These are phyloP conservation scores for Thermothelomyces thermophilus DNA, from an alignment of 2,329 filamentous ascomycete genomes.

Conservation along the genomic window DNA sequence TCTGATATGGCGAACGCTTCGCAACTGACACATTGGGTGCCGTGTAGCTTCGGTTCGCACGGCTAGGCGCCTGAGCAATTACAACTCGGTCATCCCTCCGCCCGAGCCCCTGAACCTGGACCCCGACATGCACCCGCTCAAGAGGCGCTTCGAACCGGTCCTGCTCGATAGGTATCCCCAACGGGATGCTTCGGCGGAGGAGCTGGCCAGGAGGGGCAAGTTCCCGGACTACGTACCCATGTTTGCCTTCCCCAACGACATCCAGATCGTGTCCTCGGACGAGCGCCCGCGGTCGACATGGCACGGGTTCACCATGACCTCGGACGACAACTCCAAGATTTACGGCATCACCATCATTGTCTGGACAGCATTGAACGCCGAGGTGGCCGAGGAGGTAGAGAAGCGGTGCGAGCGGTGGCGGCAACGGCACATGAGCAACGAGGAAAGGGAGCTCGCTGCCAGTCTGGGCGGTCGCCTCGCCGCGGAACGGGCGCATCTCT, in stretches of 20 bases:
- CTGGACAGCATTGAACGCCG: conserved; percentile 80
- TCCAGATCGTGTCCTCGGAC: conserved; percentile 92
- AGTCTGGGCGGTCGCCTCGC: conserved; percentile 86
- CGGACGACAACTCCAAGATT: conserved; percentile 81
- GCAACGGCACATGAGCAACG: conserved; percentile 80
- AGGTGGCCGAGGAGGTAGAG: conserved; percentile 78
- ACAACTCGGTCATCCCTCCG: conserved; percentile 93
- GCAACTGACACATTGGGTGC: conserved; percentile 15
- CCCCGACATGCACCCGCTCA: conserved; percentile 91
- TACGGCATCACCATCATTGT: conserved; percentile 88
- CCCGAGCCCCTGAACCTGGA: conserved; percentile 86
- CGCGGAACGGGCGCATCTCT: conserved; percentile 80
- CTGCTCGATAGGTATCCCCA: conserved; percentile 89
- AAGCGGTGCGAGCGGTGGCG: conserved; percentile 76
- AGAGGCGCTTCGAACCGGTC: conserved; percentile 92
- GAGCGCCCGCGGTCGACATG: conserved; percentile 92
- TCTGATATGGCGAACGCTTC: neutral
- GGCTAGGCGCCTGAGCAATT: conserved; percentile 85
- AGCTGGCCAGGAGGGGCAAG: conserved; percentile 68
- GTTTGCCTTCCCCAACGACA: conserved; percentile 98
- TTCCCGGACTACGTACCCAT: conserved; percentile 98
- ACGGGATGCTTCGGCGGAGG: conserved; percentile 74
- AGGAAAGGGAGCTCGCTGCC: conserved; percentile 85
- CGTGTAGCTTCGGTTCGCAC: conserved; percentile 60
- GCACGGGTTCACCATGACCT: conserved; percentile 99